Evolutionary conservation across 495 filamentous ascomycete species (phyloP).

Genomic region (Daldinia vernicosa): DNA sequence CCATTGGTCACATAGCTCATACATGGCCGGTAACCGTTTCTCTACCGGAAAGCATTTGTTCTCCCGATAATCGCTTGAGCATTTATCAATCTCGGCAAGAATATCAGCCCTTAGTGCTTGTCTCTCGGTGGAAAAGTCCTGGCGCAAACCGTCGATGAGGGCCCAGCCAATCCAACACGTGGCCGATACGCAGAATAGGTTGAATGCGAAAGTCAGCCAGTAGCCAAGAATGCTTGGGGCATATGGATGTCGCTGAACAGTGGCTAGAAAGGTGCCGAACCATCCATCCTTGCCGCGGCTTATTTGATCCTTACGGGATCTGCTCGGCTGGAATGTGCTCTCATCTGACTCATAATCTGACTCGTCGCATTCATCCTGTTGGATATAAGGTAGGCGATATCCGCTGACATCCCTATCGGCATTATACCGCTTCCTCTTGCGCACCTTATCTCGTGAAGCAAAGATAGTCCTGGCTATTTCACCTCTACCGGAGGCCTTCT

Average conservation of each 20-base stretch:
- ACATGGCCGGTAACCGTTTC: constrained; percentile 74
- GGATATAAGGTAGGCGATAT: constrained; percentile 48
- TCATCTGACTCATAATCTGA: constrained; percentile 65
- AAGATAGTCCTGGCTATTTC: constrained; percentile 50
- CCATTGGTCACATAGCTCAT: constrained; percentile 79
- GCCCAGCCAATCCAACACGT: constrained; percentile 75
- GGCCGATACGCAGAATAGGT: constrained; percentile 72
- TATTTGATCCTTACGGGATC: constrained; percentile 46
- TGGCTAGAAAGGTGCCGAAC: constrained; percentile 68
- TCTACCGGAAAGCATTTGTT: constrained; percentile 73
- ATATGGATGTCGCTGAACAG: constrained; percentile 79
- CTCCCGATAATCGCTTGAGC: constrained; percentile 71
- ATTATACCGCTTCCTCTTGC: constrained; percentile 57
- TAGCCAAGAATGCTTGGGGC: constrained; percentile 87
- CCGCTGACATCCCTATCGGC: constrained; percentile 56
- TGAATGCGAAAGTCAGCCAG: constrained; percentile 84
- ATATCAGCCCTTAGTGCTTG: constrained; percentile 69
- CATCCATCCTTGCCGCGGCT: constrained; percentile 49
- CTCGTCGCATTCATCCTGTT: constrained; percentile 63
- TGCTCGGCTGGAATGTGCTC: constrained; percentile 42
- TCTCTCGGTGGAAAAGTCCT: constrained; percentile 77
- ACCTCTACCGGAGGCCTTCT: constrained; percentile 57
- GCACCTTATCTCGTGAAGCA: constrained; percentile 50
- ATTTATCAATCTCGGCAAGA: constrained; percentile 75
- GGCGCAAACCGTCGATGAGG: constrained; percentile 73